Evolutionary conservation across 2,329 filamentous ascomycete species (phyloP).

Genomic region (Davidsoniella neocaledoniae): DNA sequence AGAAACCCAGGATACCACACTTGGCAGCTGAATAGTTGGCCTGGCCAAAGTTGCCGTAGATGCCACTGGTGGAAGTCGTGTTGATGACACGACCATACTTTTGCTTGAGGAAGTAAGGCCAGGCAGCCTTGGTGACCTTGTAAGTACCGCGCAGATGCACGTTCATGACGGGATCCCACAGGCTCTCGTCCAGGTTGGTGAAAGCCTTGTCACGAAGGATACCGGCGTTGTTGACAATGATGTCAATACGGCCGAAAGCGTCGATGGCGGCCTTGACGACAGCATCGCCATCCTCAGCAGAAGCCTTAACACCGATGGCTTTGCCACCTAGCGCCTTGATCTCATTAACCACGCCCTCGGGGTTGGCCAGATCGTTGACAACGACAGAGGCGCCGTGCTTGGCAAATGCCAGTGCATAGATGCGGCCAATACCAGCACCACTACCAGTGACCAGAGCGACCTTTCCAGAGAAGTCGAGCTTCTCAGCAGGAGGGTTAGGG

Average conservation of each 20-base stretch:
- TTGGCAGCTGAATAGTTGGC: slow-evolving; percentile 92
- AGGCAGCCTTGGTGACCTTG: slow-evolving; percentile 92
- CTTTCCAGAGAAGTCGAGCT: slow-evolving; percentile 66
- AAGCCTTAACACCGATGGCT: slow-evolving; percentile 84
- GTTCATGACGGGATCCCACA: slow-evolving; percentile 84
- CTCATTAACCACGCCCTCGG: slow-evolving; percentile 78
- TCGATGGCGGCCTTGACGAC: slow-evolving; percentile 91
- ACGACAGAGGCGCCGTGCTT: slow-evolving; percentile 73
- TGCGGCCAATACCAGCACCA: slow-evolving; percentile 78
- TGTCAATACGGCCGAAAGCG: slow-evolving; percentile 81
- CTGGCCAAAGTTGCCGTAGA: slow-evolving; percentile 98
- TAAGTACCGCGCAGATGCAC: slow-evolving; percentile 91
- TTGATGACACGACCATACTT: slow-evolving; percentile 96
- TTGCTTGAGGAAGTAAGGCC: slow-evolving; percentile 95
- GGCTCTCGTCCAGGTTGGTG: slow-evolving; percentile 85
- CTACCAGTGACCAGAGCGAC: slow-evolving; percentile 79
- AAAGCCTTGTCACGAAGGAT: slow-evolving; percentile 98
- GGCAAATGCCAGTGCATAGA: slow-evolving; percentile 76
- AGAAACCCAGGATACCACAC: slow-evolving; percentile 88
- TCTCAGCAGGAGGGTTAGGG: slow-evolving; percentile 53
- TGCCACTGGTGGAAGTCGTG: slow-evolving; percentile 90
- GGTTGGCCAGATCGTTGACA: slow-evolving; percentile 90
- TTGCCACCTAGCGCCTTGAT: slow-evolving; percentile 81
- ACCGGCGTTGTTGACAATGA: slow-evolving; percentile 94
- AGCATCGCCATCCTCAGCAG: slow-evolving; percentile 77